A percentile compares a stretch with the other conserved stretches of the same genome.
These are phyloP conservation scores for Phyllosticta citribraziliensis DNA, from an alignment of 2,329 filamentous ascomycete genomes.

Conservation along the genomic window DNA sequence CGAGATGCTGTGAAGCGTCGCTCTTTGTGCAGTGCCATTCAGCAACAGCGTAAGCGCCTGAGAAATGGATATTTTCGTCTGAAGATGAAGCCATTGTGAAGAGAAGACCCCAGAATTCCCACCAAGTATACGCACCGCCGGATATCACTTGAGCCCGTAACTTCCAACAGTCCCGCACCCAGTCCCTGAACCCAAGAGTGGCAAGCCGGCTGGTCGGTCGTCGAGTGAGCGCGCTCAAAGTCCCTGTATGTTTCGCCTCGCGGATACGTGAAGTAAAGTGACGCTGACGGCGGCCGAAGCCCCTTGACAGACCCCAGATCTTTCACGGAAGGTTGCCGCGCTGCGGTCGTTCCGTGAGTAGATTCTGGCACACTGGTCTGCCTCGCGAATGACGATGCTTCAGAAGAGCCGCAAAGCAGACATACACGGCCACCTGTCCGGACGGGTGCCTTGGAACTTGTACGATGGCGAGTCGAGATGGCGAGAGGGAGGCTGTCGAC, in stretches of 20 bases:
- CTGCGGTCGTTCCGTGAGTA: not conserved
- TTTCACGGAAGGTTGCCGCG: slow-evolving; percentile 2
- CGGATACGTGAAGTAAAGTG: not conserved
- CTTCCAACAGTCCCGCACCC: not conserved
- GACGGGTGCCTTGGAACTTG: not conserved
- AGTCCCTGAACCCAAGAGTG: not conserved
- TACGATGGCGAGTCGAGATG: not conserved
- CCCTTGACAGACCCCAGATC: slow-evolving; percentile 4
- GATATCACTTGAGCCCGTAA: too few species aligned
- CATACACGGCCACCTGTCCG: not conserved
- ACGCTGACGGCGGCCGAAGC: slow-evolving; percentile 1
- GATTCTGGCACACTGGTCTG: not conserved
- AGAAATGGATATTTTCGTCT: not conserved
- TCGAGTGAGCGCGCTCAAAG: not conserved
- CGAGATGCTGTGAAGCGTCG: not conserved
- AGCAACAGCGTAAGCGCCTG: not conserved
- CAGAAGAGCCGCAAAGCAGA: not conserved
- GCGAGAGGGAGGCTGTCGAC: not conserved
- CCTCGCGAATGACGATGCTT: not conserved
- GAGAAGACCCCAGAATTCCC: not conserved
- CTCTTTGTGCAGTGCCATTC: not conserved
- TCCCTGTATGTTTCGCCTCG: not conserved
- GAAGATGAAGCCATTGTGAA: not conserved
- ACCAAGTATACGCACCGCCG: not conserved
- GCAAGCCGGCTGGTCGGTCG: not conserved